phyloP scores from a whole-genome alignment of 2,329 filamentous ascomycete species.

The Calonectria multiphialidica region DNA sequence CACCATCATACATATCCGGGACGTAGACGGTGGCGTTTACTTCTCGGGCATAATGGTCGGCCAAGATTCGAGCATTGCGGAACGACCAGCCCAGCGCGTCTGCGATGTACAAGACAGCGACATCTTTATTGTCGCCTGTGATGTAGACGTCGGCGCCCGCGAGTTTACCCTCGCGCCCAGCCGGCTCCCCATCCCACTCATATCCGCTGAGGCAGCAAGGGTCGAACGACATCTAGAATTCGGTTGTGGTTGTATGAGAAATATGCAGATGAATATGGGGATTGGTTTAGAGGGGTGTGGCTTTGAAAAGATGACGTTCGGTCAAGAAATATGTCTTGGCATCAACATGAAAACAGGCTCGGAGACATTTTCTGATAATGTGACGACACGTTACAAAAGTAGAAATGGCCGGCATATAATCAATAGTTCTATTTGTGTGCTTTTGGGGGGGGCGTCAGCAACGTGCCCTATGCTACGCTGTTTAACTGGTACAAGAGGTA shows the following conservation, averaged over 20 bases:
- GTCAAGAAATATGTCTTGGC: too few relatives aligned
- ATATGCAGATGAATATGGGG: not conserved
- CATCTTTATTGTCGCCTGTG: slow-evolving; percentile 47
- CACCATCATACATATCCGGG: slow-evolving; percentile 51
- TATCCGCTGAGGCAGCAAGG: slow-evolving; percentile 52
- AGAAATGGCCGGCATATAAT: not conserved
- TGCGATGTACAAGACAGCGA: slow-evolving; percentile 52
- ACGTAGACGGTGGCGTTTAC: slow-evolving; percentile 60
- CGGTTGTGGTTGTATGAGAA: not conserved
- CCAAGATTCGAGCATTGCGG: slow-evolving; percentile 57
- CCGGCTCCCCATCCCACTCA: slow-evolving; percentile 54
- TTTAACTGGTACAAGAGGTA: not conserved
- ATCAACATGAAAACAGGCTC: too few relatives aligned
- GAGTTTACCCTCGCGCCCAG: slow-evolving; percentile 48
- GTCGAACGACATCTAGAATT: slow-evolving; percentile 15
- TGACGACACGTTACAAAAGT: not conserved
- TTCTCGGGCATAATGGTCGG: slow-evolving; percentile 60
- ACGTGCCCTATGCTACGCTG: too few relatives aligned
- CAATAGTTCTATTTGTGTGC: not conserved
- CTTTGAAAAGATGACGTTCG: not conserved
- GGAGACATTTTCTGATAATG: not conserved
- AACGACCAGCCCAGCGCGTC: slow-evolving; percentile 60
- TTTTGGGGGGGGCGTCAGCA: not conserved
- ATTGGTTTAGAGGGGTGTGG: not conserved
- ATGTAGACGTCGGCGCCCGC: slow-evolving; percentile 51